Percentiles rank a stretch among this genome's conserved stretches.
Evolutionary conservation across 1,284 basidiomycete species (phyloP).

Genomic region (Pterulicium gracile): DNA sequence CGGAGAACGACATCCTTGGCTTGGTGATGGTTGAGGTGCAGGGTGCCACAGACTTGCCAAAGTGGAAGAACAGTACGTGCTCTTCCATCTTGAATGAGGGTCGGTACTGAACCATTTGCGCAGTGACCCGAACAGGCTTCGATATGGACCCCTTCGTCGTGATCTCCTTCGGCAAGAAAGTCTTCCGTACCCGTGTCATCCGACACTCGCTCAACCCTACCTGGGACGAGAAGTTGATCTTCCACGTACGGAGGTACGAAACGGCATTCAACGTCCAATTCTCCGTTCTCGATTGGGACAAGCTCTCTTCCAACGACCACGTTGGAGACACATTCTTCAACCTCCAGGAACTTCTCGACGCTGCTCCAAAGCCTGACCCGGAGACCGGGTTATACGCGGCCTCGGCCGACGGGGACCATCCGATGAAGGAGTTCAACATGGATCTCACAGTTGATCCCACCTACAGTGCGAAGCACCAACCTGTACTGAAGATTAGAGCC

Average conservation of each 20-base stretch:
- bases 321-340: slow-evolving; percentile 71
- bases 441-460: too few species aligned
- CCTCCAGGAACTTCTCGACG: slow-evolving; percentile 58
- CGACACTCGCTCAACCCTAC: slow-evolving; percentile 82
- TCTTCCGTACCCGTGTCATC: slow-evolving; percentile 88
- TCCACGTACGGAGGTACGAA: slow-evolving; percentile 90
- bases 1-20: slow-evolving; percentile 73
- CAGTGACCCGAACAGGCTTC: slow-evolving; percentile 78
- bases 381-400: slow-evolving; percentile 64
- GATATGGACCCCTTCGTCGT: slow-evolving; percentile 99
- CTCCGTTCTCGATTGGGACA: slow-evolving; percentile 90
- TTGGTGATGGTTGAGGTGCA: slow-evolving; percentile 81
- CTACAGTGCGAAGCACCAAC: too few species aligned
- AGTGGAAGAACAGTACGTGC: slow-evolving; percentile 73
- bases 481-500: slow-evolving; percentile 59
- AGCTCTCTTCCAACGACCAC: slow-evolving; percentile 81
- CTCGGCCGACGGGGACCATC: slow-evolving; percentile 26
- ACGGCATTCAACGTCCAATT: slow-evolving; percentile 69
- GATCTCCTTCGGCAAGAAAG: slow-evolving; percentile 92
- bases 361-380: slow-evolving; percentile 65
- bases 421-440: slow-evolving; percentile 63
- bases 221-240: slow-evolving; percentile 95
- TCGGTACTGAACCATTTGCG: slow-evolving; percentile 1
- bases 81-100: slow-evolving; percentile 5
- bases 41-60: slow-evolving; percentile 75